A percentile compares a stretch with the other conserved stretches of the same genome.
Evolutionary conservation across 176 grass and related monocot genomes (phyloP).

Genomic region (Puccinellia tenuiflora): DNA sequence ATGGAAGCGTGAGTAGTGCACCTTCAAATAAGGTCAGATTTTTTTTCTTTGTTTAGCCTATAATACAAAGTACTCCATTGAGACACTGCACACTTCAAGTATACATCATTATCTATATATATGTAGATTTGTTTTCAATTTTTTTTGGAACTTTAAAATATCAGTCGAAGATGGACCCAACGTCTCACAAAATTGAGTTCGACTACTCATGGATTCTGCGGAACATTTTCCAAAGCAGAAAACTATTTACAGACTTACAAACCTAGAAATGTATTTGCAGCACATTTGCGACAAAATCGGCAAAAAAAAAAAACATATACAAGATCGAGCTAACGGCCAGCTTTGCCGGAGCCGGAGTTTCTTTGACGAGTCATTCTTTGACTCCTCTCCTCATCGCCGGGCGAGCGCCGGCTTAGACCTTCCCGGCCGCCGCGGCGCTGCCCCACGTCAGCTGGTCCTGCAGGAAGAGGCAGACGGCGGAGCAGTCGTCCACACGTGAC

Average conservation of each 20-base stretch:
- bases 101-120: no score
- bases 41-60: no score
- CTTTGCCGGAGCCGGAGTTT: conserved; percentile 9
- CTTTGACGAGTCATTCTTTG: conserved; percentile 4
- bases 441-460: conserved; percentile 34
- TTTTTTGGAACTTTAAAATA: no score
- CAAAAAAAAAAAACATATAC: neutral
- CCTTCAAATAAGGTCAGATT: no score
- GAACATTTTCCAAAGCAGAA: neutral
- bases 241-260: conserved; percentile 11
- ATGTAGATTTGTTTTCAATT: no score
- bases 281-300: neutral
- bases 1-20: no score
- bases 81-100: no score
- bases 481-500: conserved; percentile 80
- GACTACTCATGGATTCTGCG: neutral
- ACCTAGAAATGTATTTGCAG: neutral
- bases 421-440: neutral
- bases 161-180: no score
- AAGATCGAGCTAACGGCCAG: neutral
- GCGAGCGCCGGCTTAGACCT: neutral
- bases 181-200: neutral
- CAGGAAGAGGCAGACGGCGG: conserved; percentile 84
- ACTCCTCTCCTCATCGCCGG: neutral
- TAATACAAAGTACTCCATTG: no score